Evolutionary conservation across 2,329 filamentous ascomycete species (phyloP).

Genomic region (Coleophoma eucalyptorum): DNA sequence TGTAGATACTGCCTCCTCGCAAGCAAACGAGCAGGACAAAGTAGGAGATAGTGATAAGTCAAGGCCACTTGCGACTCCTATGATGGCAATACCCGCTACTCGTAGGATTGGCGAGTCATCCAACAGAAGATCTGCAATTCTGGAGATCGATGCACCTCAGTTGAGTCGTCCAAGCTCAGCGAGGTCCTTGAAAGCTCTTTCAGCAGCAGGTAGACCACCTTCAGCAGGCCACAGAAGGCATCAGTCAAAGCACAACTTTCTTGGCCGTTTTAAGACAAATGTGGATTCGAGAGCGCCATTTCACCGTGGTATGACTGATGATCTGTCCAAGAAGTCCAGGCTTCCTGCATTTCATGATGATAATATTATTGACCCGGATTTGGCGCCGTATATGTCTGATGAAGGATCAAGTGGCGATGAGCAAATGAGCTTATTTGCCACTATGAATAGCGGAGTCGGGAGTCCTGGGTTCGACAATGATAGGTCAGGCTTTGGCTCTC

Average conservation of each 20-base stretch:
- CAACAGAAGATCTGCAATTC: constrained; percentile 79
- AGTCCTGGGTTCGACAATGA: constrained; percentile 71
- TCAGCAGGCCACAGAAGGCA: constrained; percentile 80
- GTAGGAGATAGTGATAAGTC: constrained; percentile 31
- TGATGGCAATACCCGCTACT: constrained; percentile 68
- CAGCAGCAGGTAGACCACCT: constrained; percentile 62
- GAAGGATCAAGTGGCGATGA: constrained; percentile 90
- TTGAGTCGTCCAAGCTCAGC: constrained; percentile 91
- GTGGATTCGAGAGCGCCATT: constrained; percentile 86
- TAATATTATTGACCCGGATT: constrained; percentile 95
- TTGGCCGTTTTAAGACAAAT: constrained; percentile 68
- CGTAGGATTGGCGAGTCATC: constrained; percentile 67
- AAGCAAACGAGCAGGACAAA: constrained; percentile 26
- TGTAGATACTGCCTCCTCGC: constrained; percentile 29
- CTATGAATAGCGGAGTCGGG: constrained; percentile 60
- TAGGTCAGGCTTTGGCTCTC: constrained; percentile 62
- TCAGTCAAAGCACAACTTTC: constrained; percentile 81
- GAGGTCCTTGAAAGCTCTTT: constrained; percentile 75
- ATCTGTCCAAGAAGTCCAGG: constrained; percentile 59
- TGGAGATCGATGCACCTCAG: constrained; percentile 84
- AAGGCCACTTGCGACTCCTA: constrained; percentile 58
- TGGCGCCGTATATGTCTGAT: constrained; percentile 94
- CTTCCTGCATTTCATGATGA: constrained; percentile 96
- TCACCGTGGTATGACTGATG: constrained; percentile 69
- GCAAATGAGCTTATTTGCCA: constrained; percentile 80